Percentiles rank a stretch among this genome's conserved stretches.
phyloP scores from a whole-genome alignment of 257 asterid species.

The Solanum pennellii region DNA sequence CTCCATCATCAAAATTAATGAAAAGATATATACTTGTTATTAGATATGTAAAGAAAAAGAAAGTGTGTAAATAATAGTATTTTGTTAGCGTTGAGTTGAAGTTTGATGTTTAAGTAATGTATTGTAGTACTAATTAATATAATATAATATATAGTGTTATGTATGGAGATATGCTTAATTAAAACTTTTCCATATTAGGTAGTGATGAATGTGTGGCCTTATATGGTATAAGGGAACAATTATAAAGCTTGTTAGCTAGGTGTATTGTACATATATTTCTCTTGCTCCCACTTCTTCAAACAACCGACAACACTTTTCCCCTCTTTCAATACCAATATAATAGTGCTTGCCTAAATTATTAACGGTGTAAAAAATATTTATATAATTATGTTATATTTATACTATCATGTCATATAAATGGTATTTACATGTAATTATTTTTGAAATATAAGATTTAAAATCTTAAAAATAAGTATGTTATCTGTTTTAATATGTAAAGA shows the following conservation, averaged over 20 bases:
- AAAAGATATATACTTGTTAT: neutral
- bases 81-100: neutral
- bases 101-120: neutral
- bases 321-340: neutral
- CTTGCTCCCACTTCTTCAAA: constrained; percentile 23
- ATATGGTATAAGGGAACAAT: constrained; percentile 33
- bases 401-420: neutral
- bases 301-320: constrained; percentile 29
- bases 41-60: neutral
- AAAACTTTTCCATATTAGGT: constrained; percentile 44
- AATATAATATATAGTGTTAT: neutral
- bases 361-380: neutral
- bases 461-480: neutral
- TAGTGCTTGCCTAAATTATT: neutral
- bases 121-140: neutral
- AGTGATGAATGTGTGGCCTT: constrained; percentile 38
- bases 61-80: neutral
- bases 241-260: constrained; percentile 17
- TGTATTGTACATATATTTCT: neutral
- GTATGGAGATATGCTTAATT: constrained; percentile 8
- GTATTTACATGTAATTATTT: neutral
- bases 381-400: too few relatives aligned
- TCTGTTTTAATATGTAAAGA: neutral
- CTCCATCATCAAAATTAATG: neutral
- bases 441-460: neutral